Base-by-base conservation (phyloP, 306 rosid genomes). In the Rubus parviflorus region DNA sequence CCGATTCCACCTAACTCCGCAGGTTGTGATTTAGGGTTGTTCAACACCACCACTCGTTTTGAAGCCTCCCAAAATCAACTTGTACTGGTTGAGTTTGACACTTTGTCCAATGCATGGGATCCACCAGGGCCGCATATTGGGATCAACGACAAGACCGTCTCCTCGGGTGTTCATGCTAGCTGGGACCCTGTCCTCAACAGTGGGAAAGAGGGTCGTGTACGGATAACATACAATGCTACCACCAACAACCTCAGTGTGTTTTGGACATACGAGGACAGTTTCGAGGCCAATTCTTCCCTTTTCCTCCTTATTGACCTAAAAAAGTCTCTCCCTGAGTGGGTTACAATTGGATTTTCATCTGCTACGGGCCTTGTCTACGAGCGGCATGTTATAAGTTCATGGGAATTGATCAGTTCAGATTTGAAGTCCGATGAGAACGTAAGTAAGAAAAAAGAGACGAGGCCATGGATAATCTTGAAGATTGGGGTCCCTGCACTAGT, bases 241-340 rank as follows among this genome's bases (percentile, higher is more conserved):
- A 77, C 84, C 63, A 70, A 73, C 8, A 15, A 20, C 67, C 74
- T 84, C 16, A 62, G 41, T 69, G 87, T 81, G 75, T 62, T 37
- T 20, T 68, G 81, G 78, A 70, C 76, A 3, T 40, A 48, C 16
- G 6, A 52, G 35, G 37, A 48, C 12, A 22, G 40, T 53, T 30
- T 30, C 35, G 35, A 30, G 35, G 2, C 54, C 1, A 30, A 30
- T 12, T 43, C n/a, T 43, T 68, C 38, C 5, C 54, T 80, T 53
- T 16, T 49, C 5, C 20, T 52, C 20, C n/a, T 8, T 7, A 20
- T 79, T 42, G 74, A 79, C 70, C 45, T 79, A 30, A n/a, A 42
- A 43, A 43, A 73, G 17, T 45, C 49, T 54, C 62, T 64, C 47
- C 83, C 78, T 0, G 78, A 73, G 48, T 25, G 46, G 83, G 83